These are phyloP conservation scores for Acacia confusa DNA, from an alignment of 306 rosid genomes.

Conservation along the genomic window DNA sequence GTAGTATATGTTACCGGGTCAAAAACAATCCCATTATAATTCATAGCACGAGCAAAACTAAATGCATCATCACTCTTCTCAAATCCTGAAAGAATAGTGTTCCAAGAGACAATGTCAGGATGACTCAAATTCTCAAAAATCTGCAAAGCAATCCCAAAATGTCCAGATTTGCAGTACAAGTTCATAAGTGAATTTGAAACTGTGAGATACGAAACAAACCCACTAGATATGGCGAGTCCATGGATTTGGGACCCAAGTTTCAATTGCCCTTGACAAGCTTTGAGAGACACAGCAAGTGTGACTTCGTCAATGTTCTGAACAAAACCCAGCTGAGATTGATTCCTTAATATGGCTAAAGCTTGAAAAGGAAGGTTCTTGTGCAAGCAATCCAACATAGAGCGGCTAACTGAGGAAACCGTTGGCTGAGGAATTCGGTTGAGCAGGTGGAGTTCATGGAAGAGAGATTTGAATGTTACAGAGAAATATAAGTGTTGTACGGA, in stretches of 20 bases:
- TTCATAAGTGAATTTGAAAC: constrained; percentile 82
- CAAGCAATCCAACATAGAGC: constrained; percentile 47
- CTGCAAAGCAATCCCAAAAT: constrained; percentile 43
- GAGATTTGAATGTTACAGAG: constrained; percentile 25
- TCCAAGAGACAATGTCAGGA: constrained; percentile 82
- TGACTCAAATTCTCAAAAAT: constrained; percentile 55
- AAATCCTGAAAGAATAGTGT: constrained; percentile 79
- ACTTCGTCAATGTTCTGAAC: constrained; percentile 46
- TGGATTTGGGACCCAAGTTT: constrained; percentile 63
- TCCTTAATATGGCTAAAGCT: constrained; percentile 55
- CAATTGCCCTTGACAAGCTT: constrained; percentile 66
- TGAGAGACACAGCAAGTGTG: constrained; percentile 58
- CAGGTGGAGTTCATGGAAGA: constrained; percentile 47
- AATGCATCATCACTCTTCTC: constrained; percentile 59
- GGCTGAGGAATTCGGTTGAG: constrained; percentile 53
- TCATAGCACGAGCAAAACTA: constrained; percentile 58
- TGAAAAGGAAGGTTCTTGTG: constrained; percentile 42
- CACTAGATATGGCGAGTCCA: constrained; percentile 50
- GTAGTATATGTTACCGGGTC: constrained; percentile 71
- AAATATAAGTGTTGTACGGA: constrained; percentile 24
- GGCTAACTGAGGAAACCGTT: constrained; percentile 45
- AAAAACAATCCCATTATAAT: constrained; percentile 49
- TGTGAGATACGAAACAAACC: constrained; percentile 41
- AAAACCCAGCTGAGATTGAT: constrained; percentile 38
- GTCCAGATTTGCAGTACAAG: constrained; percentile 70